Conservation (phyloP, 2,329 filamentous ascomycete genomes). For the Camillea tinctor region DNA sequence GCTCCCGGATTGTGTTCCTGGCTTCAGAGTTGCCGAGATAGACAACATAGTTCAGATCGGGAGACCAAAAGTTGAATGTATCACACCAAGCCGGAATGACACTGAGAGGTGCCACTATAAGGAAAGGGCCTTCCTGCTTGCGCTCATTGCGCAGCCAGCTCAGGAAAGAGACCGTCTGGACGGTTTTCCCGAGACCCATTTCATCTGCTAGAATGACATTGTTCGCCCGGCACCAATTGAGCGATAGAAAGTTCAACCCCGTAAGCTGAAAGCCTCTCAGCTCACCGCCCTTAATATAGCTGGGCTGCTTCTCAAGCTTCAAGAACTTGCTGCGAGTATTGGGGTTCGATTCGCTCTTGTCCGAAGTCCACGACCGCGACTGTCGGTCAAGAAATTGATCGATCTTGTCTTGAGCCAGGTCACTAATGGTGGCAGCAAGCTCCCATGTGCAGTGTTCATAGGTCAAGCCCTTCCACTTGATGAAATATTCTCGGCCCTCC, state of each 20-base stretch:
- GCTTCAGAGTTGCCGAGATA: slow-evolving; percentile 90
- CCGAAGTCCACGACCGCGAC: slow-evolving; percentile 76
- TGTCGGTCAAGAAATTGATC: slow-evolving; percentile 86
- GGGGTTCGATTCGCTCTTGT: slow-evolving; percentile 72
- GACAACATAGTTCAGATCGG: slow-evolving; percentile 94
- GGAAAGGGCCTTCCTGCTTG: slow-evolving; percentile 87
- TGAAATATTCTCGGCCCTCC: slow-evolving; percentile 80
- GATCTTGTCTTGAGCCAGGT: slow-evolving; percentile 82
- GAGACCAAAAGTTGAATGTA: slow-evolving; percentile 94
- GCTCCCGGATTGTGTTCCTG: slow-evolving; percentile 82
- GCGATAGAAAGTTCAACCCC: slow-evolving; percentile 90
- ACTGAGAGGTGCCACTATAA: slow-evolving; percentile 95
- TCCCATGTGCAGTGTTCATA: slow-evolving; percentile 98
- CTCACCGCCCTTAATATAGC: slow-evolving; percentile 80
- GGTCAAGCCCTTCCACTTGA: slow-evolving; percentile 94
- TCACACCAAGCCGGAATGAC: slow-evolving; percentile 98
- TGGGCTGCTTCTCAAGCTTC: slow-evolving; percentile 76
- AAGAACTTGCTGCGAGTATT: slow-evolving; percentile 72
- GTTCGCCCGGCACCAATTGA: slow-evolving; percentile 91
- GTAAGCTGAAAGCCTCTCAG: slow-evolving; percentile 91
- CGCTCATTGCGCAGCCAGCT: slow-evolving; percentile 94
- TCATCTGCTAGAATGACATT: slow-evolving; percentile 98
- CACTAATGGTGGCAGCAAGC: slow-evolving; percentile 67
- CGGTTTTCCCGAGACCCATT: slow-evolving; percentile 98
- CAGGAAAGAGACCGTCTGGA: slow-evolving; percentile 94